Percentiles rank a stretch among this genome's conserved stretches.
Evolutionary conservation across 2,329 filamentous ascomycete genomes (phyloP).

Genomic region (Colletotrichum sp.): DNA sequence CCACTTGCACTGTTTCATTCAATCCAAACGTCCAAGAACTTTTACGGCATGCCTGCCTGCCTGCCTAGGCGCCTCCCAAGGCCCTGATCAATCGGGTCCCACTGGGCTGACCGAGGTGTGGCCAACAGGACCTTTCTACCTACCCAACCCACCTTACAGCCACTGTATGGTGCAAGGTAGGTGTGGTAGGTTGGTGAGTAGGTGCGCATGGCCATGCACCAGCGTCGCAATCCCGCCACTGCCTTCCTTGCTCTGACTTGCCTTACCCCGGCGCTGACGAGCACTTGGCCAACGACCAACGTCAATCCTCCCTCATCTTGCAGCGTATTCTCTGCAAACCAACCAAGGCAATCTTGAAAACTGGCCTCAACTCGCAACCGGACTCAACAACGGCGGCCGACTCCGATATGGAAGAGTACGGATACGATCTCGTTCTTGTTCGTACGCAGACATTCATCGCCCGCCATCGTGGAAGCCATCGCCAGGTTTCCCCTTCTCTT

Average conservation of each 20-base stretch:
- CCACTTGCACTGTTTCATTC: conserved; percentile 5
- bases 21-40: background rate
- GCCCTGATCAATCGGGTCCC: background rate
- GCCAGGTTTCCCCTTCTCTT: background rate
- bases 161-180: too few species aligned
- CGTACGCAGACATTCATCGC: background rate
- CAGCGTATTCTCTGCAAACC: background rate
- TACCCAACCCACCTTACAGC: background rate
- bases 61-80: background rate
- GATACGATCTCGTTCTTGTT: conserved; percentile 7
- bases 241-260: background rate
- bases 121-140: background rate
- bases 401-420: background rate
- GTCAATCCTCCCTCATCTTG: conserved; percentile 16
- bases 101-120: background rate
- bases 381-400: background rate
- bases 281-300: background rate
- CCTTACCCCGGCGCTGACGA: background rate
- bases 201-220: background rate
- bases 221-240: conserved; percentile 2
- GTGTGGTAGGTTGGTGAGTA: background rate
- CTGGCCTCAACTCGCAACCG: background rate
- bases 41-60: background rate
- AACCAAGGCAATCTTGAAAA: background rate
- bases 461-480: background rate